Evolutionary conservation across 2,329 filamentous ascomycete species (phyloP).

Genomic region (Esteya vermicola): DNA sequence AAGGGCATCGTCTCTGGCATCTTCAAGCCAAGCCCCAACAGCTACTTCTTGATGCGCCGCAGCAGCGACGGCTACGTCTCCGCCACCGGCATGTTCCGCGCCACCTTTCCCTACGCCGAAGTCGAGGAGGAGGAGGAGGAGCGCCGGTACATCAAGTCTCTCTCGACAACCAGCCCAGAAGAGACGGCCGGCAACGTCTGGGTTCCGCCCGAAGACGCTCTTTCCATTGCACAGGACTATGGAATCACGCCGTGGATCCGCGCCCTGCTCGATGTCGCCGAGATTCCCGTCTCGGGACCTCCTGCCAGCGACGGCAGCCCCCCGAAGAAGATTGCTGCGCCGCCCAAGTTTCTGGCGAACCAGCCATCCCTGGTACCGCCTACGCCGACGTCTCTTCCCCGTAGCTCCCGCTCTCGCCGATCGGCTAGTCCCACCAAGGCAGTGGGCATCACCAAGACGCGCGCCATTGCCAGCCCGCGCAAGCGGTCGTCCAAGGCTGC

Average conservation of each 20-base stretch:
- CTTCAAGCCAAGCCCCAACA: constrained; percentile 77
- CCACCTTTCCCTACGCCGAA: constrained; percentile 68
- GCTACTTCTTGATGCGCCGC: constrained; percentile 92
- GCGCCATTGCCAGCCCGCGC: constrained; percentile 33
- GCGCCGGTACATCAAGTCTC: constrained; percentile 71
- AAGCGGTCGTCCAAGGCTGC: constrained; percentile 34
- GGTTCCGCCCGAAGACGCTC: constrained; percentile 73
- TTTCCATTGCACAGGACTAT: constrained; percentile 77
- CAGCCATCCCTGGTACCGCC: constrained; percentile 30
- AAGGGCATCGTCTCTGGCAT: constrained; percentile 88
- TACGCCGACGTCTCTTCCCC: constrained; percentile 29
- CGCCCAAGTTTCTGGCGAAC: constrained; percentile 50
- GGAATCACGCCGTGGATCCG: constrained; percentile 74
- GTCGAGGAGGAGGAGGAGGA: constrained; percentile 59
- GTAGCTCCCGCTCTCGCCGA: constrained; percentile 35
- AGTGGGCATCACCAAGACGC: constrained; percentile 24
- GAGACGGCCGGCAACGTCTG: constrained; percentile 95
- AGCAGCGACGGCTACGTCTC: constrained; percentile 75
- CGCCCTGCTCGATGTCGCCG: constrained; percentile 78
- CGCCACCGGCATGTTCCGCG: constrained; percentile 87
- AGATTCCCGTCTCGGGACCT: constrained; percentile 41
- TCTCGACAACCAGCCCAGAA: constrained; percentile 68
- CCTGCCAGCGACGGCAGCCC: constrained; percentile 40
- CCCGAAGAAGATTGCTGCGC: constrained; percentile 63
- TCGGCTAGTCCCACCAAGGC: constrained; percentile 44